Conservation (phyloP, 2,329 filamentous ascomycete genomes). For the Botrytis fabae region DNA sequence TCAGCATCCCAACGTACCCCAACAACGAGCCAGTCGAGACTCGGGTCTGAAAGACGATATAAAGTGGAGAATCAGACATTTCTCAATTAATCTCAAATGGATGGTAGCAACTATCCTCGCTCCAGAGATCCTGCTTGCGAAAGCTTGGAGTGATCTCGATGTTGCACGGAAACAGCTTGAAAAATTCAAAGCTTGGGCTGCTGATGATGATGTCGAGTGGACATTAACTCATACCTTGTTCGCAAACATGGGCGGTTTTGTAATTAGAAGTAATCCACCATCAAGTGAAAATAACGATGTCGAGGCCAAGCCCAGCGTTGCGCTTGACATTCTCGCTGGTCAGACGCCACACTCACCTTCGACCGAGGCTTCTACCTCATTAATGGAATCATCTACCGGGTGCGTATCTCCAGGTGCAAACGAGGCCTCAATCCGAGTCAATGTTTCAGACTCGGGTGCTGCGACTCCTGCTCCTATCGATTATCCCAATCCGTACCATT, state of each 20-base stretch:
- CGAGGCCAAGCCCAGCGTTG: slow-evolving; percentile 4
- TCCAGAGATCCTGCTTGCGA: slow-evolving; percentile 25
- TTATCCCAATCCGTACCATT: slow-evolving; percentile 14
- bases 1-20: slow-evolving; percentile 33
- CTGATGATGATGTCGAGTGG: slow-evolving; percentile 25
- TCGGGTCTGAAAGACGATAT: neutral
- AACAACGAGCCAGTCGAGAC: slow-evolving; percentile 5
- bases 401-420: neutral
- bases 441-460: neutral
- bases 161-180: slow-evolving; percentile 9
- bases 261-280: slow-evolving; percentile 14
- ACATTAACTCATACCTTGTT: slow-evolving; percentile 28
- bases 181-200: slow-evolving; percentile 17
- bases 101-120: slow-evolving; percentile 25
- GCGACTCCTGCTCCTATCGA: neutral
- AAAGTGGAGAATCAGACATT: slow-evolving; percentile 4
- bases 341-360: neutral
- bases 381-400: neutral
- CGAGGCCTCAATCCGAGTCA: neutral
- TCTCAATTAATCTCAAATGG: slow-evolving; percentile 22
- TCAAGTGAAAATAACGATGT: neutral
- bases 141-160: slow-evolving; percentile 18
- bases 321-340: neutral
- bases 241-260: slow-evolving; percentile 31
- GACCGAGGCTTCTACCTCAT: neutral